Evolutionary conservation across 192 early-diverging fungal species (phyloP).

Genomic region (Coemansia sp.): DNA sequence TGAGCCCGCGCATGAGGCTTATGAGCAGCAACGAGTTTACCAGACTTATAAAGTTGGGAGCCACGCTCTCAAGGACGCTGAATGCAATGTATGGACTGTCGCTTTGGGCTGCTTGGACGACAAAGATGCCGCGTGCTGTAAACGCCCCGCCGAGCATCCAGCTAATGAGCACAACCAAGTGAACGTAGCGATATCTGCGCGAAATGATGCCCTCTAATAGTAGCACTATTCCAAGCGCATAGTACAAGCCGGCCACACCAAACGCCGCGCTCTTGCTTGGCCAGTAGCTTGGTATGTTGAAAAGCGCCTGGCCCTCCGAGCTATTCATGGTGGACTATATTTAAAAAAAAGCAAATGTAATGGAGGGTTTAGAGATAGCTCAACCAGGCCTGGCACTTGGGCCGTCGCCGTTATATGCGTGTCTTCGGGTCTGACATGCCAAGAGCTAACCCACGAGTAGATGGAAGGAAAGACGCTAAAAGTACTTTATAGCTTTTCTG

Average conservation of each 20-base stretch:
- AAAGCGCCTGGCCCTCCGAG: background rate
- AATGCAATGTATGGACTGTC: conserved; percentile 5
- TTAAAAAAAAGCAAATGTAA: background rate
- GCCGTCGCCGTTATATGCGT: too few species aligned
- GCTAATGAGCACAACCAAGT: conserved; percentile 6
- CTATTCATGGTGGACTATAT: background rate
- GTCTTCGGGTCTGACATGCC: too few species aligned
- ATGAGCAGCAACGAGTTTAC: conserved; percentile 18
- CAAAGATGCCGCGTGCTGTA: conserved; percentile 13
- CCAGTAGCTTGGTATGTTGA: conserved; percentile 10
- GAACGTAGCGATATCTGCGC: conserved; percentile 3
- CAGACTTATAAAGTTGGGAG: conserved; percentile 18
- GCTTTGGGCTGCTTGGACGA: background rate
- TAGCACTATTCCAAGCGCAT: background rate
- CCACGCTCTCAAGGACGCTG: conserved; percentile 13
- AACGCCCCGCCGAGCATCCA: conserved; percentile 21
- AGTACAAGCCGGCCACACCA: conserved; percentile 11
- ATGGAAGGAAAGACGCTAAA: too few species aligned
- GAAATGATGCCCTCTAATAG: conserved; percentile 2
- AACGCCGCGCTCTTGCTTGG: conserved; percentile 20
- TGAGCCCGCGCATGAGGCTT: background rate
- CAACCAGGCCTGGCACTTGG: too few species aligned
- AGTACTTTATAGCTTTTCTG: too few species aligned
- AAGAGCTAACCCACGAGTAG: too few species aligned
- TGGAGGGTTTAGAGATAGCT: background rate